Base-by-base conservation (phyloP, 2,329 filamentous ascomycete species). In the Ascochyta rabiei region DNA sequence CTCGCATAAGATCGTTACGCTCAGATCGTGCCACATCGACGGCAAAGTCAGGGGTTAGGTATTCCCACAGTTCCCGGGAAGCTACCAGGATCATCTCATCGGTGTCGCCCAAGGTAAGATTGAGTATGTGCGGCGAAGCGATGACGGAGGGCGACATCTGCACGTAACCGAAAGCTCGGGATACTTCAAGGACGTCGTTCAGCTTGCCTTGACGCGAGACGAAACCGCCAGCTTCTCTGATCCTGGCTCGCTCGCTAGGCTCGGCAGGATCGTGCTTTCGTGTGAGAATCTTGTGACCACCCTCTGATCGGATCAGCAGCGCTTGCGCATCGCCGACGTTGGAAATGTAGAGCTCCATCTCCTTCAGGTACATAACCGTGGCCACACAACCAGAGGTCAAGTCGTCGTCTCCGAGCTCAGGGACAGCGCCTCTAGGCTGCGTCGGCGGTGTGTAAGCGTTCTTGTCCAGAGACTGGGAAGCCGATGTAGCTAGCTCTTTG, bases 251-350 rank as follows among this genome's bases (percentile, higher is more conserved):
- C 76, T 99, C 95, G 19, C 80, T 81, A 0, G 89, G 83, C 70
- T 96, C 92, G 0, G 93, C 93, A 6, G 95, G 95, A 68, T 98
- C 93, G 72, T 99, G 95, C 74, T 96, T 97, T 54, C 86, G 84
- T 2, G 95, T 98, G 62, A 99, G 81, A 61, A 93, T 87, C 67
- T 87, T 88, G 75, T 95, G 86, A 21, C 88, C 86, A 34, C 92
- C 91, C 71, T 96, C 92, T 1, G 90, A 91, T 67, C 93, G 90
- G 60, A 99, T 95, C 18, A 98, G 82, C 77, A 99, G 89, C n/a
- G 93, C 93, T 76, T 98, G 92, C 5, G 90, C 91, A 76, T 99
- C 92, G 47, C 95, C 95, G 19, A 99, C 90, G 67, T 99, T 99
- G 59, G 93, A 95, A 48, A 98, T 88, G 69, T 90, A 97, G 3